Percentiles rank a stretch among this genome's conserved stretches.
These are phyloP conservation scores for Parietichytrium sp. DNA, from an alignment of 108 stramenopile species.

Conservation along the genomic window DNA sequence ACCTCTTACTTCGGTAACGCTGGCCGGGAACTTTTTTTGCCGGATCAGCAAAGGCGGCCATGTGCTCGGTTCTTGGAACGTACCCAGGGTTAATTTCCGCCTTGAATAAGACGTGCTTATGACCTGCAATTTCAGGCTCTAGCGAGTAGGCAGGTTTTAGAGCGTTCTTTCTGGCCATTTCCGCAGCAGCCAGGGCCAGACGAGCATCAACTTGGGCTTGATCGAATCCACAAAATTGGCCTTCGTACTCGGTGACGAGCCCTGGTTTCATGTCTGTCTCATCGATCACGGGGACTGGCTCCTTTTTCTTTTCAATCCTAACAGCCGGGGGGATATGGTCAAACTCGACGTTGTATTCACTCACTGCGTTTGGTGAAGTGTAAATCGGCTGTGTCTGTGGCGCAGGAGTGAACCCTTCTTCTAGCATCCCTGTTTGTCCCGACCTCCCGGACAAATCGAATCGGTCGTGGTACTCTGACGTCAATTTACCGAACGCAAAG, in stretches of 20 bases:
- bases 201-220: not conserved
- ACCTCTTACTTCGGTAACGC: too few relatives aligned
- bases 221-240: slow-evolving; percentile 9
- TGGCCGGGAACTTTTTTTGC: too few relatives aligned
- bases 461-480: slow-evolving; percentile 8
- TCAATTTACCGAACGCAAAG: not conserved
- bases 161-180: not conserved
- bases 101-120: not conserved
- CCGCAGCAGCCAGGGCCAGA: not conserved
- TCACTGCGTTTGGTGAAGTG: not conserved
- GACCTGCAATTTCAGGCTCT: not conserved
- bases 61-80: slow-evolving; percentile 10
- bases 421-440: not conserved
- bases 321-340: too few relatives aligned
- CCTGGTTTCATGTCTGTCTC: not conserved
- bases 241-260: slow-evolving; percentile 12
- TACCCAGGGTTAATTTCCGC: not conserved
- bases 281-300: not conserved
- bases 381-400: not conserved
- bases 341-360: not conserved
- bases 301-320: not conserved
- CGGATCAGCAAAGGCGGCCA: not conserved
- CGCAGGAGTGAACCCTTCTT: not conserved
- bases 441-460: slow-evolving; percentile 1
- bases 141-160: slow-evolving; percentile 38